These are phyloP conservation scores for Ajuga chamaepitys DNA, from an alignment of 257 asterid genomes.

Conservation along the genomic window DNA sequence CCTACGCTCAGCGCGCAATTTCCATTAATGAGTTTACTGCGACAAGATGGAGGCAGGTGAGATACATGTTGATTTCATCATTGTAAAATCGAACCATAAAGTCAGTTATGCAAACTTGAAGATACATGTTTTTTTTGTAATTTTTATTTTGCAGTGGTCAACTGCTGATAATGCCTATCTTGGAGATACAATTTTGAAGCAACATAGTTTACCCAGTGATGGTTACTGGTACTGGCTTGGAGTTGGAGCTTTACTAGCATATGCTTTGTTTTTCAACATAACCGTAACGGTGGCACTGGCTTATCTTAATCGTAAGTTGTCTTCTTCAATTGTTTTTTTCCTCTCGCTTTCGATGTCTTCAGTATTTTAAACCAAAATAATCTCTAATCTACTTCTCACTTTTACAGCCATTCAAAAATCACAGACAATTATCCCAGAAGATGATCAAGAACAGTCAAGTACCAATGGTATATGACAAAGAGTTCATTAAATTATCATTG, in stretches of 20 bases:
- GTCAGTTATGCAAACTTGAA: too few relatives aligned
- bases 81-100: neutral
- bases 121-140: too few relatives aligned
- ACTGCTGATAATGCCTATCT: slow-evolving; percentile 37
- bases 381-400: slow-evolving; percentile 6
- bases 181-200: slow-evolving; percentile 45
- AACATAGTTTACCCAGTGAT: slow-evolving; percentile 53
- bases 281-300: slow-evolving; percentile 56
- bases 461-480: slow-evolving; percentile 24
- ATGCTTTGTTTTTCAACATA: slow-evolving; percentile 58
- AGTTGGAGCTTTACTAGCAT: slow-evolving; percentile 52
- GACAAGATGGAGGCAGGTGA: slow-evolving; percentile 73
- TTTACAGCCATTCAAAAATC: slow-evolving; percentile 55
- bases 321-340: too few relatives aligned
- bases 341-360: slow-evolving; percentile 2
- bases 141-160: slow-evolving; percentile 39
- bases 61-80: slow-evolving; percentile 7
- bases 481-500: neutral
- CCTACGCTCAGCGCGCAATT: slow-evolving; percentile 77
- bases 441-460: slow-evolving; percentile 20
- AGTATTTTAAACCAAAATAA: neutral
- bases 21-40: slow-evolving; percentile 82
- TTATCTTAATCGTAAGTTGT: slow-evolving; percentile 59
- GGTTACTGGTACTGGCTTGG: slow-evolving; percentile 84
- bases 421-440: slow-evolving; percentile 51